Evolutionary conservation across 2,329 filamentous ascomycete genomes (phyloP).

Genomic region (Tolypocladium album): DNA sequence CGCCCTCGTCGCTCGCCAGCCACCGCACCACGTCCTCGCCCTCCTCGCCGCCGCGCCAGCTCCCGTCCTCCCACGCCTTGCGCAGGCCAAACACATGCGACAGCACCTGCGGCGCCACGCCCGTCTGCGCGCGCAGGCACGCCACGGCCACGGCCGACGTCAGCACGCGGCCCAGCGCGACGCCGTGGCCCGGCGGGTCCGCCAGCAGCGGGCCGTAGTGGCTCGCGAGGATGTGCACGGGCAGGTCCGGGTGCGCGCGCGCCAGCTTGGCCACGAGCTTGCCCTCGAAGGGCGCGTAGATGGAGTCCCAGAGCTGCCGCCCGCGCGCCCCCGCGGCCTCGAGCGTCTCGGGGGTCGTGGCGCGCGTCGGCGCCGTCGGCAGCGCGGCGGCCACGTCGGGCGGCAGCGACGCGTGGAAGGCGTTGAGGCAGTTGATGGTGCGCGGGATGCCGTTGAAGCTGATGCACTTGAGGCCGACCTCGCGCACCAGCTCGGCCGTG

Average conservation of each 20-base stretch:
- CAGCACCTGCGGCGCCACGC: constrained; percentile 71
- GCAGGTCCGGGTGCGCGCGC: constrained; percentile 69
- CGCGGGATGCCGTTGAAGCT: constrained; percentile 75
- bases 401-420: constrained; percentile 56
- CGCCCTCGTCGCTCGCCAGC: constrained; percentile 33
- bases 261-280: constrained; percentile 64
- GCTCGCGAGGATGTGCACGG: constrained; percentile 64
- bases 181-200: constrained; percentile 44
- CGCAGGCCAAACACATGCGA: constrained; percentile 73
- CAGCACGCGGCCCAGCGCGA: constrained; percentile 50
- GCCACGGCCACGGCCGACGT: constrained; percentile 66
- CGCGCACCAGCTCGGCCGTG: constrained; percentile 61
- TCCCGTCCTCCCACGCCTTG: constrained; percentile 63
- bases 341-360: constrained; percentile 41
- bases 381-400: constrained; percentile 40
- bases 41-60: constrained; percentile 26
- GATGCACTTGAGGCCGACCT: constrained; percentile 67
- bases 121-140: constrained; percentile 67
- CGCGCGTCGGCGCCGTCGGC: constrained; percentile 44
- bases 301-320: constrained; percentile 58
- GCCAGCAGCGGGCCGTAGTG: constrained; percentile 68
- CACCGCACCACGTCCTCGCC: constrained; percentile 25
- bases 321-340: constrained; percentile 46
- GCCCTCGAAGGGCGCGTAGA: constrained; percentile 64
- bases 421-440: constrained; percentile 71